phyloP scores from a whole-genome alignment of 495 filamentous ascomycete genomes.

The Xylaria venustula region DNA sequence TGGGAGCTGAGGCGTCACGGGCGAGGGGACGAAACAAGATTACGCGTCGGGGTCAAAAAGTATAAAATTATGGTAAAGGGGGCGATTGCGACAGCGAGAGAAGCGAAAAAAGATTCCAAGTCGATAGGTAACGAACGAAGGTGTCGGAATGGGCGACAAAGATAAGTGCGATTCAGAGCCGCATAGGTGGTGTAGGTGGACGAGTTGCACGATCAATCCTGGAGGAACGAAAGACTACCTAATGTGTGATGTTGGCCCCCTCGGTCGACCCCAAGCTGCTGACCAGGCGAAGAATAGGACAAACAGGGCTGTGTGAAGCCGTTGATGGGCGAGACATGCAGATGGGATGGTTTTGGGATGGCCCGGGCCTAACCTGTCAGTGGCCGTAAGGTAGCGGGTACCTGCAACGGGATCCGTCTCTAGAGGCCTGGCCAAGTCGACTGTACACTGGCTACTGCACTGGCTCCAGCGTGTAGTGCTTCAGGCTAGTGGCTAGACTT shows the following conservation, averaged over 20 bases:
- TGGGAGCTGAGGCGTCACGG: neutral
- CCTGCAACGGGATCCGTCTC: no score
- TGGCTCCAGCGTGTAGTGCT: neutral
- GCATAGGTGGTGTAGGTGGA: neutral
- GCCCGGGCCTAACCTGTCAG: neutral
- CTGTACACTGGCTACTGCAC: neutral
- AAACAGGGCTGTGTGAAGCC: neutral
- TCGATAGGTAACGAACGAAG: constrained; percentile 12
- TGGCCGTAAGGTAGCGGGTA: no score
- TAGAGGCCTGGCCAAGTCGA: neutral
- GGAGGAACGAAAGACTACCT: neutral
- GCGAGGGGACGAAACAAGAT: constrained; percentile 3
- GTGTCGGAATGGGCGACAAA: constrained; percentile 3
- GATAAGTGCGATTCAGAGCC: neutral
- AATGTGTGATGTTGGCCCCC: neutral
- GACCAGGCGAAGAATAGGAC: neutral
- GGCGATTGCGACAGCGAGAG: constrained; percentile 5
- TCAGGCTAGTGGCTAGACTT: constrained; percentile 9
- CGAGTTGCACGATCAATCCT: neutral
- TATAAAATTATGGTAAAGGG: constrained; percentile 12
- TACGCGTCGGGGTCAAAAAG: constrained; percentile 12
- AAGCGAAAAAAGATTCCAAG: constrained; percentile 9
- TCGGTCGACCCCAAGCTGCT: neutral
- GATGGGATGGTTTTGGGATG: neutral
- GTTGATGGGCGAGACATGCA: neutral